Conservation (phyloP, 2,329 filamentous ascomycete genomes). For the Ascochyta fabae region DNA sequence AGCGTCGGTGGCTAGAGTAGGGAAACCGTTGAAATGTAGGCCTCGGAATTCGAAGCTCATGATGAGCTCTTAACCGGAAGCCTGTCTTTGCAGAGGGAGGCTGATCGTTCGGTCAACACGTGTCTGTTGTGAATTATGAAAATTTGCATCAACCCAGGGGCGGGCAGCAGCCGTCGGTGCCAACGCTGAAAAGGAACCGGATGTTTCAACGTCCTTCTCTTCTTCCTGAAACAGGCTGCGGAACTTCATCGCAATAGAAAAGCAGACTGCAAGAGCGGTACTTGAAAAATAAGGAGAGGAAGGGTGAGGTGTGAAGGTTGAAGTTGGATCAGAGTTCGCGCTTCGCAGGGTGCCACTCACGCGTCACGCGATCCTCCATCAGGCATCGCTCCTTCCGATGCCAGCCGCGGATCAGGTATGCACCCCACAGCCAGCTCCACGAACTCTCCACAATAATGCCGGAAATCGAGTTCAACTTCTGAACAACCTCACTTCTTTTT, state of each 20-base stretch:
- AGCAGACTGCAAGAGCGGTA: too few relatives aligned
- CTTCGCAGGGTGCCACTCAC: conserved; percentile 6
- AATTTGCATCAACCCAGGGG: neutral
- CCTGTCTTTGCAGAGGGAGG: neutral
- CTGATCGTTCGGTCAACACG: neutral
- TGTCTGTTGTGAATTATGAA: neutral
- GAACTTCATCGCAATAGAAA: neutral
- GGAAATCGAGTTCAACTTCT: neutral
- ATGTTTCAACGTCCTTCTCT: neutral
- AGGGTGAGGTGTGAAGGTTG: conserved; percentile 5
- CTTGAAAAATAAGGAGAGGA: neutral
- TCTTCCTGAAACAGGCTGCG: neutral
- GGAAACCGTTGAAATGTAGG: neutral
- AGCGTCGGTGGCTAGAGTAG: neutral
- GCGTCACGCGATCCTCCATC: conserved; percentile 12
- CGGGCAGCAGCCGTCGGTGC: neutral
- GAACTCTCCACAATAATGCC: conserved; percentile 10
- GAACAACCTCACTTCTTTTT: neutral
- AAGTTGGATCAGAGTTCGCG: conserved; percentile 12
- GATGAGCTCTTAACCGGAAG: neutral
- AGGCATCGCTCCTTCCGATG: conserved; percentile 12
- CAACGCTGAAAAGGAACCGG: neutral
- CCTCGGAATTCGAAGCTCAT: too few relatives aligned
- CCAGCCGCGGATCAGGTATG: conserved; percentile 5
- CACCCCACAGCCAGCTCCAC: conserved; percentile 12